Conservation (phyloP, 1,284 basidiomycete genomes). For the Leccinum solheimii region DNA sequence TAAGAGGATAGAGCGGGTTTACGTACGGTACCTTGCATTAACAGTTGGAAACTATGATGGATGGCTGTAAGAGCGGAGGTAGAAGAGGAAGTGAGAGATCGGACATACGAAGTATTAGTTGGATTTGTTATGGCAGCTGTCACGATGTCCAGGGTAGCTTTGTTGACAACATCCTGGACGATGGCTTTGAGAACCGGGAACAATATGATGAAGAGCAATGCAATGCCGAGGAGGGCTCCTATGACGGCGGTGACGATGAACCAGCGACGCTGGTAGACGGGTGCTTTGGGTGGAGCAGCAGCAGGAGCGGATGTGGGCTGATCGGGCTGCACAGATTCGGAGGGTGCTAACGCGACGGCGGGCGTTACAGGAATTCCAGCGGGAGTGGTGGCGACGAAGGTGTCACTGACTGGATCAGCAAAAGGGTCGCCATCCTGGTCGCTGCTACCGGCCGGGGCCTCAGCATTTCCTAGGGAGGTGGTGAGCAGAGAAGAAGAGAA, state of each 20-base stretch:
- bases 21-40: constrained; percentile 48
- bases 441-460: constrained; percentile 37
- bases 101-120: constrained; percentile 53
- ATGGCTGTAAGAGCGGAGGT: constrained; percentile 1
- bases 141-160: constrained; percentile 51
- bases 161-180: constrained; percentile 60
- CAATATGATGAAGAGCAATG: constrained; percentile 61
- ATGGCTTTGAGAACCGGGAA: constrained; percentile 67
- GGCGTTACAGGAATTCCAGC: constrained; percentile 28
- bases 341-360: constrained; percentile 14
- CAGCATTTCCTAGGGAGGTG: constrained; percentile 39
- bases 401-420: constrained; percentile 14
- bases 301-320: constrained; percentile 1
- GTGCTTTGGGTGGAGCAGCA: constrained; percentile 20
- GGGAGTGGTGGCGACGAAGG: constrained; percentile 18
- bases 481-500: constrained; percentile 1
- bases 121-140: constrained; percentile 50
- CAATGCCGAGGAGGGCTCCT: constrained; percentile 52
- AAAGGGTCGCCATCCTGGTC: constrained; percentile 20
- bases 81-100: constrained; percentile 9
- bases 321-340: constrained; percentile 24
- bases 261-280: constrained; percentile 42
- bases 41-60: constrained; percentile 46
- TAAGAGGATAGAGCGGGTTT: neutral
- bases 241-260: constrained; percentile 48